Percentiles rank a stretch among this genome's conserved stretches.
These are phyloP conservation scores for Radiomyces spectabilis DNA, from an alignment of 192 early-diverging fungal genomes.

Conservation along the genomic window DNA sequence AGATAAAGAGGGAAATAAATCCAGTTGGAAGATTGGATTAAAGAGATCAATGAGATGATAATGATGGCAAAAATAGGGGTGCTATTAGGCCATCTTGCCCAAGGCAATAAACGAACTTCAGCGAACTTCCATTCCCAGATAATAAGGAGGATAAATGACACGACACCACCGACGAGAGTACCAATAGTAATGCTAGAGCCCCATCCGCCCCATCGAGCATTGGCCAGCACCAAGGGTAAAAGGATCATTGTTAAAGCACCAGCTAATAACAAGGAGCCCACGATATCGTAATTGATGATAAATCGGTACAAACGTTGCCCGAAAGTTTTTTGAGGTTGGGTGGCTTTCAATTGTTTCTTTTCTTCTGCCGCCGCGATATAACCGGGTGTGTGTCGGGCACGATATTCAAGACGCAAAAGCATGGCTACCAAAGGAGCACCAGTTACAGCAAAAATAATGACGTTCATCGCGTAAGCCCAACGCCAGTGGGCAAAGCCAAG, in stretches of 20 bases:
- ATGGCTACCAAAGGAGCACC: slow-evolving; percentile 5
- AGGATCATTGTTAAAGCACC: slow-evolving; percentile 9
- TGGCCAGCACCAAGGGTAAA: slow-evolving; percentile 16
- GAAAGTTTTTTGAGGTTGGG: neutral
- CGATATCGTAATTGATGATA: neutral
- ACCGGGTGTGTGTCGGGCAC: neutral
- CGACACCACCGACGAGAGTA: slow-evolving; percentile 3
- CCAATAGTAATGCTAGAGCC: slow-evolving; percentile 8
- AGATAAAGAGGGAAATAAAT: slow-evolving; percentile 16
- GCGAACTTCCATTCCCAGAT: slow-evolving; percentile 13
- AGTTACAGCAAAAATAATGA: slow-evolving; percentile 3
- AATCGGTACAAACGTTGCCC: neutral
- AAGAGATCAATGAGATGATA: slow-evolving; percentile 1
- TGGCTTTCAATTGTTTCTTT: neutral
- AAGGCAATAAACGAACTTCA: slow-evolving; percentile 3
- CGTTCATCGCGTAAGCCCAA: slow-evolving; percentile 17
- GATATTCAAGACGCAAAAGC: neutral
- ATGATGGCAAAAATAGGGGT: slow-evolving; percentile 15
- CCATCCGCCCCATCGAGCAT: slow-evolving; percentile 10
- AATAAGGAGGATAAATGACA: neutral
- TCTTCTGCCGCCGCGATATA: no score
- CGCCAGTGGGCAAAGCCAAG: slow-evolving; percentile 7
- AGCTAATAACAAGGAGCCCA: slow-evolving; percentile 9
- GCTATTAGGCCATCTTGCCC: slow-evolving; percentile 1
- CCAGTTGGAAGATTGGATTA: slow-evolving; percentile 8